Evolutionary conservation across 2,329 filamentous ascomycete genomes (phyloP), one percentile per base, ranked within the genome.

Genomic region (Aureobasidium sp.): DNA sequence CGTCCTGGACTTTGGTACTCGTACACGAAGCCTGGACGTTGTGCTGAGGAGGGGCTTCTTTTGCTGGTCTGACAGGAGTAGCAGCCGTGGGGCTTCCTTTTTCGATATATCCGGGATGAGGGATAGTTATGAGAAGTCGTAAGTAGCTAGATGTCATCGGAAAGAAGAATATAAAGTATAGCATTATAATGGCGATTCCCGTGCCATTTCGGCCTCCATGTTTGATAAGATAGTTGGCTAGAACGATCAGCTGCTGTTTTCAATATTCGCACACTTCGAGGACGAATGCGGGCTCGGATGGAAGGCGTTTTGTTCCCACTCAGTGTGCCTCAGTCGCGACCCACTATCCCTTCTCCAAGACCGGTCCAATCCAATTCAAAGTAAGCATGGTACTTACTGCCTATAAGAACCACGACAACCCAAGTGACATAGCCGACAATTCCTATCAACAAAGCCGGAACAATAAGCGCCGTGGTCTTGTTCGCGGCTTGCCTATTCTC

Each of bases 81-180:
- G 68, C n/a, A 82, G 36, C 47, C 22, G 47, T 53, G 1, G 48
- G 22, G n/a, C 4, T 53, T 34, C 58, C 84, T 36, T 88, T 82
- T 0, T 89, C 87, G 0, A 92, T 81, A 60, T 91, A 83, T 4
- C 90, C 92, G 0, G 91, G 88, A 66, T 91, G 67, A 79, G 79
- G 63, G 84, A 81, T 86, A 37, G 84, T 82, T 65, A 85, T 76
- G 45, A 92, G 74, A 11, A 92, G 82, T 65, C 91, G 87, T 22
- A 88, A 70, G 74, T 95, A 97, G 22, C 87, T 81, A 36, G 79
- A 69, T 27, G 87, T 70, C 69, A 91, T 83, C 34, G 88, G 79
- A 17, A 89, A 67, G 48, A 96, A 78, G 60, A 95, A 79, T 59
- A 92, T 58, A 69, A 88, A 88, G 75, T 90, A 91, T 27, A 92